Conservation (phyloP, 768 basidiomycete species). For the Floccularia luteovirens region DNA sequence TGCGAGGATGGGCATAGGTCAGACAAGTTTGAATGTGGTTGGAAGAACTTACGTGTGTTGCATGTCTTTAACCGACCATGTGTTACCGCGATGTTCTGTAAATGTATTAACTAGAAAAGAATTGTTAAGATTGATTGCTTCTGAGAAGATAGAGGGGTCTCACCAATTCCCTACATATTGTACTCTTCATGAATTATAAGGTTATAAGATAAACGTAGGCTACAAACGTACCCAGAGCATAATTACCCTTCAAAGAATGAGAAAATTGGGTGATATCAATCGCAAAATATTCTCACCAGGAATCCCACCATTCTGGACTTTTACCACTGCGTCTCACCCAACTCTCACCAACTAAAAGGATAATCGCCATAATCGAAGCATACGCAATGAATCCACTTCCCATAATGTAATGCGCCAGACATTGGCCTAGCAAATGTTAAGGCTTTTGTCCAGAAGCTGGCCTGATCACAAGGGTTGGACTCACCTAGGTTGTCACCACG, state of each 20-base stretch:
- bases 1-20: conserved; percentile 16
- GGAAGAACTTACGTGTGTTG: conserved; percentile 71
- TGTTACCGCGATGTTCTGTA: conserved; percentile 77
- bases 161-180: conserved; percentile 46
- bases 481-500: conserved; percentile 57
- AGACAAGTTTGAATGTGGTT: background rate
- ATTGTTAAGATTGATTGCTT: background rate
- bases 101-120: conserved; percentile 75
- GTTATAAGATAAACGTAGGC: background rate
- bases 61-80: conserved; percentile 91
- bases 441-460: conserved; percentile 1
- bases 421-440: conserved; percentile 45
- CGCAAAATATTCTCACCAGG: conserved; percentile 39
- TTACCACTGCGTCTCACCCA: conserved; percentile 68
- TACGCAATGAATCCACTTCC: conserved; percentile 90
- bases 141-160: conserved; percentile 11
- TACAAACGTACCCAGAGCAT: conserved; percentile 44
- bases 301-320: conserved; percentile 85
- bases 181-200: background rate
- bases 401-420: conserved; percentile 86
- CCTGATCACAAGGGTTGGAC: conserved; percentile 8
- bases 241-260: conserved; percentile 26
- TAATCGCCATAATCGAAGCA: conserved; percentile 70
- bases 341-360: conserved; percentile 68
- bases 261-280: background rate